Evolutionary conservation across 1,284 basidiomycete genomes (phyloP).

Genomic region (Ustilago trichophora): DNA sequence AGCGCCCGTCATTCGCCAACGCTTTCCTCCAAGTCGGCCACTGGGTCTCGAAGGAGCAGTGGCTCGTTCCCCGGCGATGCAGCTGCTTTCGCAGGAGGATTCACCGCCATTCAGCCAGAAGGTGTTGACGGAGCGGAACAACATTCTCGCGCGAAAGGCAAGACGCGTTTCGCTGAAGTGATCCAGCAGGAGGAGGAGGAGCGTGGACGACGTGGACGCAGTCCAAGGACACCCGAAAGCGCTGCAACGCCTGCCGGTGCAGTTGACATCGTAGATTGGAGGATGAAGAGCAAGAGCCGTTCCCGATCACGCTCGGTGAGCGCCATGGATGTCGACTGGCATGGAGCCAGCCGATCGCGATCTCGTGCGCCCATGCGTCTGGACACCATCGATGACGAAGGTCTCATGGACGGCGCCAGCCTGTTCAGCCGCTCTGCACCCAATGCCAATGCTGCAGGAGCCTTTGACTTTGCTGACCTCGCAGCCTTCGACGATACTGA

Average conservation of each 20-base stretch:
- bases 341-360: slow-evolving; percentile 86
- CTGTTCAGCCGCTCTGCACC: slow-evolving; percentile 53
- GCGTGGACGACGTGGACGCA: slow-evolving; percentile 52
- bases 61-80: slow-evolving; percentile 34
- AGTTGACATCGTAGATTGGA: slow-evolving; percentile 64
- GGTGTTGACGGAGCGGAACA: background rate
- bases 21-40: slow-evolving; percentile 24
- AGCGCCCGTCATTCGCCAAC: slow-evolving; percentile 42
- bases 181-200: slow-evolving; percentile 53
- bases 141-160: slow-evolving; percentile 64
- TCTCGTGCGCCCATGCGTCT: slow-evolving; percentile 77
- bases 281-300: slow-evolving; percentile 63
- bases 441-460: slow-evolving; percentile 16
- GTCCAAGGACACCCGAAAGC: slow-evolving; percentile 57
- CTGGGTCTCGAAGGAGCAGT: slow-evolving; percentile 41
- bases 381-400: slow-evolving; percentile 51
- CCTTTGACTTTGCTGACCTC: slow-evolving; percentile 50
- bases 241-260: slow-evolving; percentile 31
- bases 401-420: slow-evolving; percentile 13
- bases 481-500: slow-evolving; percentile 40
- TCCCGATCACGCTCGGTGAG: slow-evolving; percentile 69
- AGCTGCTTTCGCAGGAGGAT: slow-evolving; percentile 13
- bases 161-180: slow-evolving; percentile 69
- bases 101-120: slow-evolving; percentile 35
- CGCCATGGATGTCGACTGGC: slow-evolving; percentile 96